Conservation (phyloP, 495 filamentous ascomycete species). For the Podospora didyma region DNA sequence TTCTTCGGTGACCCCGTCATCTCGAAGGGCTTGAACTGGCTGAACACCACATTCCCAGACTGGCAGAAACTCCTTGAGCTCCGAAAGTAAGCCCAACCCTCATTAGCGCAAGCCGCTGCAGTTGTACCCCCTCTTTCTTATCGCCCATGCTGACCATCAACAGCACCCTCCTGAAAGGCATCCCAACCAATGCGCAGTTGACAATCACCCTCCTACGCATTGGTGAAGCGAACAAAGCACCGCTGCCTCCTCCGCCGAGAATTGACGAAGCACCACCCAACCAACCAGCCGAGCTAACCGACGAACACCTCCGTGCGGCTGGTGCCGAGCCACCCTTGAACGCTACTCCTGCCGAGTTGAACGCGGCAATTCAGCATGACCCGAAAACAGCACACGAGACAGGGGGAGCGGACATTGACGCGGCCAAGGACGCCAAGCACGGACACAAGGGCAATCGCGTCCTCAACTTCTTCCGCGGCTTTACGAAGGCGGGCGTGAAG, state of each 20-base stretch:
- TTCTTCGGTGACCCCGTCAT: slow-evolving; percentile 83
- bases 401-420: slow-evolving; percentile 49
- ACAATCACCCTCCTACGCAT: slow-evolving; percentile 81
- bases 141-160: slow-evolving; percentile 12
- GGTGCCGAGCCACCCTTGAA: slow-evolving; percentile 37
- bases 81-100: slow-evolving; percentile 50
- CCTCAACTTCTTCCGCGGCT: slow-evolving; percentile 64
- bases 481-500: slow-evolving; percentile 61
- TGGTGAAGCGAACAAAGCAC: slow-evolving; percentile 77
- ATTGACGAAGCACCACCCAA: slow-evolving; percentile 51
- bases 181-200: slow-evolving; percentile 85
- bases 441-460: slow-evolving; percentile 49
- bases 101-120: not conserved
- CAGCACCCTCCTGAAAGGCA: slow-evolving; percentile 74
- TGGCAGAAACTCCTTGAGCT: slow-evolving; percentile 74
- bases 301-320: slow-evolving; percentile 38
- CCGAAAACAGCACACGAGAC: slow-evolving; percentile 25
- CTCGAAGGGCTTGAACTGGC: slow-evolving; percentile 48
- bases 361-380: slow-evolving; percentile 40
- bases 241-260: slow-evolving; percentile 72
- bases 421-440: slow-evolving; percentile 25
- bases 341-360: slow-evolving; percentile 39
- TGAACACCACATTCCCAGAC: slow-evolving; percentile 65
- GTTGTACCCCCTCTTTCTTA: not conserved
- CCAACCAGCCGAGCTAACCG: slow-evolving; percentile 42